Evolutionary conservation across 2,329 filamentous ascomycete genomes (phyloP), one percentile per base, ranked within the genome.

Genomic region (Leptographium procerum): DNA sequence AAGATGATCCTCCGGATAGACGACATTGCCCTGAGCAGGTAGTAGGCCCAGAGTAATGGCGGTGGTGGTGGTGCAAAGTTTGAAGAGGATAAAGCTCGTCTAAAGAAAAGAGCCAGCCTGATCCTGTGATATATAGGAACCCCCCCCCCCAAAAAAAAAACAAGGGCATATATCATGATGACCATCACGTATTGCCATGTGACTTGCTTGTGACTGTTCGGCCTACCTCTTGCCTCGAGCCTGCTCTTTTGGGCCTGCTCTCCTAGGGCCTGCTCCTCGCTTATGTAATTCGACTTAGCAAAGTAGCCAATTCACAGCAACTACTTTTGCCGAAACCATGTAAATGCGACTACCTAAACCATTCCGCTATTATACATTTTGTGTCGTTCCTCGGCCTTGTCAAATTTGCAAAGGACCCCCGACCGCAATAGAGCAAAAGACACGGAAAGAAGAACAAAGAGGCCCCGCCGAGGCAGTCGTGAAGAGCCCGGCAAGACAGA

Each of bases 1-100:
- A 99, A 97, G 84, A 94, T 96, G 90, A 85, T 85, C 69, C 71
- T 85, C 68, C 79, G 82, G 70, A 85, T 85, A 74, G 82, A 85
- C 69, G 82, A 85, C 68, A 85, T 85, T 73, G 81, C 81, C 54
- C 72, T 85, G 70, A 83, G 77, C 67, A 77, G 82, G 73, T 85
- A 80, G 43, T 43, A 26, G 8, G n/a, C 22, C 6, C n/a, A n/a
- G n/a, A n/a, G n/a, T n/a, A n/a, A n/a, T n/a, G n/a, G n/a, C n/a
- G n/a, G n/a, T n/a, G n/a, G n/a, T n/a, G n/a, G n/a, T n/a, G n/a
- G n/a, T n/a, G n/a, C n/a, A n/a, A n/a, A n/a, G n/a, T n/a, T n/a
- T n/a, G n/a, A n/a, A n/a, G n/a, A n/a, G n/a, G n/a, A n/a, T n/a
- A n/a, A n/a, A n/a, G n/a, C n/a, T n/a, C n/a, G n/a, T n/a, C n/a